Evolutionary conservation across 345 rosid genomes (phyloP).

Genomic region (Arabidopsis suecica): DNA sequence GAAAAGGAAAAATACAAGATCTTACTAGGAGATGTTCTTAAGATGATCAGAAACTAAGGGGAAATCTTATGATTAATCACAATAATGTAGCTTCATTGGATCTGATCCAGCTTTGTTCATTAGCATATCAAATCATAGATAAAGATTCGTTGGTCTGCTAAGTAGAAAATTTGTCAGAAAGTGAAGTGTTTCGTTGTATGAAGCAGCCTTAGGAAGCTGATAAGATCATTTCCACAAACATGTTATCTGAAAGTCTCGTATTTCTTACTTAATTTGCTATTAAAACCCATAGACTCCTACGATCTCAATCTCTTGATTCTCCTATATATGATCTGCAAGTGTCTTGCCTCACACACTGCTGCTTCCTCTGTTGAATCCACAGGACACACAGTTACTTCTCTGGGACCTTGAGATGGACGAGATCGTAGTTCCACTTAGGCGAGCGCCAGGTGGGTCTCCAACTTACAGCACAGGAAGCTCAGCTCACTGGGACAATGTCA

Average conservation of each 20-base stretch:
- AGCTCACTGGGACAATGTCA: constrained; percentile 90
- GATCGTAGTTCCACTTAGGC: constrained; percentile 92
- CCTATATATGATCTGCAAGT: constrained; percentile 23
- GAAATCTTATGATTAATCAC: background rate
- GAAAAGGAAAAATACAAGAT: background rate
- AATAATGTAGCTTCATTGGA: background rate
- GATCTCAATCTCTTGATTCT: background rate
- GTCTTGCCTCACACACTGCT: background rate
- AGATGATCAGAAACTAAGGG: background rate
- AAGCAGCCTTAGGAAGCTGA: background rate
- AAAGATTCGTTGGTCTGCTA: background rate
- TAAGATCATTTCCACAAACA: background rate
- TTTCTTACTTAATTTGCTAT: background rate
- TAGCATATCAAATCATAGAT: background rate
- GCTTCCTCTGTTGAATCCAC: constrained; percentile 33
- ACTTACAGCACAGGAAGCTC: constrained; percentile 97
- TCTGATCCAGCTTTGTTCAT: background rate
- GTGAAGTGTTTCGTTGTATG: background rate
- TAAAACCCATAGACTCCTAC: background rate
- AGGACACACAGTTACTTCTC: constrained; percentile 95
- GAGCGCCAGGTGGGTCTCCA: constrained; percentile 95
- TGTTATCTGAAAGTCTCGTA: constrained; percentile 6
- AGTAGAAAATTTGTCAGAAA: background rate
- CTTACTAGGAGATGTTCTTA: background rate
- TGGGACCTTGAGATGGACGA: constrained; percentile 99